Conservation (phyloP, 306 rosid genomes). For the Gastrolobium bilobum region DNA sequence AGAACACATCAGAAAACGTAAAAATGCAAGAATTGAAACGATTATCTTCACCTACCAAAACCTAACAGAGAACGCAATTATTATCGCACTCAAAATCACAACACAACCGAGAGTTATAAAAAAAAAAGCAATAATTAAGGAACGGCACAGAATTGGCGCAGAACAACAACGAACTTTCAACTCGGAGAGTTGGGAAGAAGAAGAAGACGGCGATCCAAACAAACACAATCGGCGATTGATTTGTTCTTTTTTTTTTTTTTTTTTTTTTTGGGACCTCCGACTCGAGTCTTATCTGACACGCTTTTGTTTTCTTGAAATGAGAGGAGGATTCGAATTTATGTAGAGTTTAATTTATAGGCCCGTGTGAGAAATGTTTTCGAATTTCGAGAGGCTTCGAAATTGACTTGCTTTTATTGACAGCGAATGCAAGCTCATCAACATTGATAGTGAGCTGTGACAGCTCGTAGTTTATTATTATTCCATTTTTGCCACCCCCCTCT, state of each 20-base stretch:
- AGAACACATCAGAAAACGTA: not conserved
- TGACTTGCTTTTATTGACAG: not conserved
- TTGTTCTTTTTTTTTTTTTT: too few relatives aligned
- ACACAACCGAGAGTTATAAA: not conserved
- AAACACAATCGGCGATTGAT: not conserved
- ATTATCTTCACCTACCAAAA: conserved; percentile 1
- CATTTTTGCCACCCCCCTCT: too few relatives aligned
- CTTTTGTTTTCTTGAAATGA: not conserved
- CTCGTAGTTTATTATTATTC: too few relatives aligned
- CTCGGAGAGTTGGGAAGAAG: not conserved
- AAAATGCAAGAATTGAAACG: not conserved
- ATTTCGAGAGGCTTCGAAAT: conserved; percentile 58
- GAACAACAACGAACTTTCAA: conserved; percentile 62
- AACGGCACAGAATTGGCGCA: conserved; percentile 40
- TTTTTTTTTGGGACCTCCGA: conserved; percentile 37
- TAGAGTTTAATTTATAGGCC: conserved; percentile 54
- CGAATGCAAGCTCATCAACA: too few relatives aligned
- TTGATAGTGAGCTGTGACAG: too few relatives aligned
- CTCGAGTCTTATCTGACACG: conserved; percentile 5
- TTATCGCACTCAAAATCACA: not conserved
- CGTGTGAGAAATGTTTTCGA: not conserved
- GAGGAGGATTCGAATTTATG: not conserved
- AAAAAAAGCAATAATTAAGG: not conserved
- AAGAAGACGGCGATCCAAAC: conserved; percentile 36
- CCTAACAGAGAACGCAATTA: not conserved